Evolutionary conservation across 257 asterid genomes (phyloP).

Genomic region (Plantago major): DNA sequence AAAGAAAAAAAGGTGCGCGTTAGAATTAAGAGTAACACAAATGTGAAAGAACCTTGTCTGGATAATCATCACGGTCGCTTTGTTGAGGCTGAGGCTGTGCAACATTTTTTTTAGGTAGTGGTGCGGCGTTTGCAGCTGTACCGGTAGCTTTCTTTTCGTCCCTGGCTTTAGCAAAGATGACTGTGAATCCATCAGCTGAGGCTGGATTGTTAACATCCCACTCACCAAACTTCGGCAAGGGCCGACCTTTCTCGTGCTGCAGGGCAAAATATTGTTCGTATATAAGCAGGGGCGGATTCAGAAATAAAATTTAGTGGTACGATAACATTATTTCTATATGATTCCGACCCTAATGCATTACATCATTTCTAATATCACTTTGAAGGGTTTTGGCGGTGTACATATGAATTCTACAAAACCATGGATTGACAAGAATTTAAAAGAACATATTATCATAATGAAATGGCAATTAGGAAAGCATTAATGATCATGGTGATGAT

Average conservation of each 20-base stretch:
- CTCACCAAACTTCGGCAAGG: conserved; percentile 25
- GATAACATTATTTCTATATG: too few relatives aligned
- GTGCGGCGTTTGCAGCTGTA: neutral
- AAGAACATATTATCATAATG: neutral
- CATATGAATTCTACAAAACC: neutral
- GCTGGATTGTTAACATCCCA: conserved; percentile 27
- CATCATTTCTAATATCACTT: neutral
- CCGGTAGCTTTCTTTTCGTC: conserved; percentile 37
- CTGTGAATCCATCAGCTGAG: conserved; percentile 24
- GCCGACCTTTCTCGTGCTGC: conserved; percentile 23
- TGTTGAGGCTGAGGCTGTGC: conserved; percentile 1
- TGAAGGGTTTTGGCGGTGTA: neutral
- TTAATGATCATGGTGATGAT: neutral
- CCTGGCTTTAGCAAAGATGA: conserved; percentile 38
- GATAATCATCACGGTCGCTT: neutral
- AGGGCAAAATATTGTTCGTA: neutral
- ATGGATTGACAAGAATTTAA: neutral
- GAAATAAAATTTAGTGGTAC: neutral
- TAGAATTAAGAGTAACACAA: neutral
- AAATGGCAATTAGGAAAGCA: neutral
- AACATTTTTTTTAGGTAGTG: conserved; percentile 8
- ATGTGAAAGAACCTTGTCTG: conserved; percentile 22
- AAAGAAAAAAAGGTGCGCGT: too few relatives aligned
- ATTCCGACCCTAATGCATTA: too few relatives aligned
- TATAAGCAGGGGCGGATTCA: neutral